These are phyloP conservation scores for Giardia duodenalis DNA, from an alignment of 208 protist genomes.

Conservation along the genomic window DNA sequence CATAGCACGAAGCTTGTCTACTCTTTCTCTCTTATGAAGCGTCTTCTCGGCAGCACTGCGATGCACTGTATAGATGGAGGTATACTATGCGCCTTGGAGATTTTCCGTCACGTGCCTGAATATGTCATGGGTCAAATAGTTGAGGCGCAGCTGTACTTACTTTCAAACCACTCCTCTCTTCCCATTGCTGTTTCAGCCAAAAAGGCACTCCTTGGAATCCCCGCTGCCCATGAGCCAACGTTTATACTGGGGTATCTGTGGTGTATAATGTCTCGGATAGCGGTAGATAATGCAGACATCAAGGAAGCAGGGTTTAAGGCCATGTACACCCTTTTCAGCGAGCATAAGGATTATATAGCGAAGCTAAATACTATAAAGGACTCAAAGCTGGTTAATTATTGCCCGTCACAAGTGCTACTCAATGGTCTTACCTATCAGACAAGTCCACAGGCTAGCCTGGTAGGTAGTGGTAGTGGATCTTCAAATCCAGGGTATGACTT, in stretches of 20 bases:
- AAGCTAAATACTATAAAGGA: too few relatives aligned
- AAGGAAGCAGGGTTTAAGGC: neutral
- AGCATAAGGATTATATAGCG: neutral
- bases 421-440: too few relatives aligned
- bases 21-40: neutral
- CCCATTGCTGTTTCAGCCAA: neutral
- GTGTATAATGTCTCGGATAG: neutral
- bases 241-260: neutral
- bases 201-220: neutral
- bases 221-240: neutral
- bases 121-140: neutral
- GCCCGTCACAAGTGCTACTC: too few relatives aligned
- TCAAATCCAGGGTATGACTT: too few relatives aligned
- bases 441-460: too few relatives aligned
- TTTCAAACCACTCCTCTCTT: neutral
- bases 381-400: too few relatives aligned
- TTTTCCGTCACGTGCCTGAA: neutral
- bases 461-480: too few relatives aligned
- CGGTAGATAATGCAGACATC: neutral
- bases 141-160: neutral
- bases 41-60: neutral
- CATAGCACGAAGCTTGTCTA: neutral
- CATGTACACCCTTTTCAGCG: neutral
- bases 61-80: neutral
- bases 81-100: neutral